phyloP scores from a whole-genome alignment of 495 filamentous ascomycete species.

The Acidiella bohemica region DNA sequence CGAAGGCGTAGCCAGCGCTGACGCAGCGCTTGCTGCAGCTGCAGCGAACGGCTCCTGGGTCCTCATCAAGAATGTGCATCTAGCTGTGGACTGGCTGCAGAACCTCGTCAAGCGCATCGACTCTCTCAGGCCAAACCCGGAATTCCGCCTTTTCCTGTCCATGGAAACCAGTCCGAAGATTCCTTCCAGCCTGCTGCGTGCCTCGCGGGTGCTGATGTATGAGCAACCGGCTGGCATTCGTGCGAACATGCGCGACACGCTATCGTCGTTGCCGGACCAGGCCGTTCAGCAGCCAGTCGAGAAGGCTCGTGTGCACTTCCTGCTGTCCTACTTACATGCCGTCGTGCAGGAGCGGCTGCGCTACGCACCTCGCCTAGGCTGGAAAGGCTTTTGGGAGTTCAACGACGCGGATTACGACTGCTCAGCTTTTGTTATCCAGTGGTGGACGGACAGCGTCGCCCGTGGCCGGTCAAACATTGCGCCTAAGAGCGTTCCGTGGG shows the following conservation, averaged over 20 bases:
- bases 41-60: slow-evolving; percentile 93
- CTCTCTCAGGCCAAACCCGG: slow-evolving; percentile 81
- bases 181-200: slow-evolving; percentile 85
- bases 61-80: slow-evolving; percentile 95
- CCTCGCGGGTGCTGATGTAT: slow-evolving; percentile 90
- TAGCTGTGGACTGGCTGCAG: slow-evolving; percentile 90
- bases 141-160: slow-evolving; percentile 91
- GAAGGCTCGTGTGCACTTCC: slow-evolving; percentile 75
- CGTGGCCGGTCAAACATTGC: slow-evolving; percentile 80
- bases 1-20: slow-evolving; percentile 79
- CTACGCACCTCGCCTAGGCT: slow-evolving; percentile 87
- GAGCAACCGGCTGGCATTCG: slow-evolving; percentile 93
- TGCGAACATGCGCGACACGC: slow-evolving; percentile 97
- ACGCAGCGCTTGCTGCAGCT: slow-evolving; percentile 88
- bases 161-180: slow-evolving; percentile 98
- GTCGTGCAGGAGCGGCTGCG: slow-evolving; percentile 91
- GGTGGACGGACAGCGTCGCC: slow-evolving; percentile 76
- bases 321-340: slow-evolving; percentile 89
- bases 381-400: slow-evolving; percentile 99
- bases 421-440: slow-evolving; percentile 88
- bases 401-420: slow-evolving; percentile 99
- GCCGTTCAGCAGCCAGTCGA: slow-evolving; percentile 76
- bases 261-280: slow-evolving; percentile 67
- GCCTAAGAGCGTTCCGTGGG: slow-evolving; percentile 88
- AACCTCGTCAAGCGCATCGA: slow-evolving; percentile 93